These are phyloP conservation scores for Hanseniaspora thailandica DNA, from an alignment of 805 yeast species.

Conservation along the genomic window DNA sequence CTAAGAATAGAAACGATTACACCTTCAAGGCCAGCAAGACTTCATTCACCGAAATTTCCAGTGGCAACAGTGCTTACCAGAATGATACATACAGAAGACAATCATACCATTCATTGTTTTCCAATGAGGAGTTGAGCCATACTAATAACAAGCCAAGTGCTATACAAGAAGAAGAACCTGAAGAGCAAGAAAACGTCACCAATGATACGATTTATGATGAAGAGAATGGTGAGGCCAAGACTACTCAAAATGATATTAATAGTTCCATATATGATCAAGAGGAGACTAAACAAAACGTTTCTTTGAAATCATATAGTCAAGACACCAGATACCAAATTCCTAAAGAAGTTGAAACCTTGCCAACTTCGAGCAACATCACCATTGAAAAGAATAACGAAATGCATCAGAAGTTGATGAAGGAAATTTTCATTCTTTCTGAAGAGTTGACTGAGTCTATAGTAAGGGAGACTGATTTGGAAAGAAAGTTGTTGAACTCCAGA, in stretches of 20 bases:
- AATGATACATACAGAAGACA: slow-evolving; percentile 12
- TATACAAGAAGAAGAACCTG: slow-evolving; percentile 8
- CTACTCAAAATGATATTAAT: neutral
- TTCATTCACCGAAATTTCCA: neutral
- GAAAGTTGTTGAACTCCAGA: slow-evolving; percentile 24
- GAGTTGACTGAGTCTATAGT: slow-evolving; percentile 64
- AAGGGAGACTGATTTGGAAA: slow-evolving; percentile 54
- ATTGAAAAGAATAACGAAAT: slow-evolving; percentile 26
- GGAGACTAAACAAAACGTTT: neutral
- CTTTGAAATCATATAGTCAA: slow-evolving; percentile 8
- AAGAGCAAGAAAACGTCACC: neutral
- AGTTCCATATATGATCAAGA: neutral
- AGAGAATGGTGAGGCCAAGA: neutral
- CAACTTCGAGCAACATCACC: no score
- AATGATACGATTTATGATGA: neutral
- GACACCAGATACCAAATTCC: neutral
- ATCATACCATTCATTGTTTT: slow-evolving; percentile 19
- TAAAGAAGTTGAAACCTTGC: no score
- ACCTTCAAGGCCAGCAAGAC: slow-evolving; percentile 5
- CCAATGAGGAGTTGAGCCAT: slow-evolving; percentile 9
- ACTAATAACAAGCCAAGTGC: neutral
- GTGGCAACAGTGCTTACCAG: neutral
- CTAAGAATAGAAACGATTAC: neutral
- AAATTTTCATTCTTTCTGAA: slow-evolving; percentile 54
- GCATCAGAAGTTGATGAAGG: slow-evolving; percentile 41